Conservation (phyloP, 257 asterid genomes). For the Coffea eugenioides region DNA sequence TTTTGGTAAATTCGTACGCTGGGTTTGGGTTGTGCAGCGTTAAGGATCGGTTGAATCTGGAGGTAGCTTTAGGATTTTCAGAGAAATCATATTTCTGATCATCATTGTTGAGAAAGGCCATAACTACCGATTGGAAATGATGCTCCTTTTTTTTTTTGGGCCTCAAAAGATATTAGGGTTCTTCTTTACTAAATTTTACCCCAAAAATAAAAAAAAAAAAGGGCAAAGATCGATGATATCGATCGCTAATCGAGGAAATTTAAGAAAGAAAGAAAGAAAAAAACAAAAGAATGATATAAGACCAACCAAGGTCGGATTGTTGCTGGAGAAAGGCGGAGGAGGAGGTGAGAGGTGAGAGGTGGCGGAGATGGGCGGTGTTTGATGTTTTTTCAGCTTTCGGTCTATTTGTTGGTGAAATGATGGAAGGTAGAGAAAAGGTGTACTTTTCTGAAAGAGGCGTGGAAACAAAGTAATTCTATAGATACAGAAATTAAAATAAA, state of each 20-base stretch:
- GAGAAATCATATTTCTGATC: conserved; percentile 30
- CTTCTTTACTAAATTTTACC: neutral
- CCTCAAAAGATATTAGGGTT: neutral
- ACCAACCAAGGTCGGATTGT: neutral
- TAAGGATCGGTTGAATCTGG: conserved; percentile 53
- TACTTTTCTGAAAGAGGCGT: conserved; percentile 24
- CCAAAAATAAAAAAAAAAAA: neutral
- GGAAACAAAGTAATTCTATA: conserved; percentile 28
- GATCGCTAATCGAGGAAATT: neutral
- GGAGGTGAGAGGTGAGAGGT: neutral
- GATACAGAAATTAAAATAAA: conserved; percentile 27
- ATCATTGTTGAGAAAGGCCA: conserved; percentile 38
- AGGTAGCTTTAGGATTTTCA: conserved; percentile 20
- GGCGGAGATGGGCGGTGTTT: conserved; percentile 1
- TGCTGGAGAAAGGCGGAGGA: neutral
- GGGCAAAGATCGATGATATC: conserved; percentile 12
- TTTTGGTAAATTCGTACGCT: conserved; percentile 28
- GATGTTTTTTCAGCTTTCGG: neutral
- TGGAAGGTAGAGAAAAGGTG: neutral
- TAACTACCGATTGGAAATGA: neutral
- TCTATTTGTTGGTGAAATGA: neutral
- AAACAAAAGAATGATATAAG: neutral
- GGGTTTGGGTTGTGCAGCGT: conserved; percentile 36
- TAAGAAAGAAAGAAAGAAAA: neutral
- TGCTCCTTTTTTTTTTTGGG: too few species aligned